phyloP scores from a whole-genome alignment of 345 rosid species.

The Turritis glabra region DNA sequence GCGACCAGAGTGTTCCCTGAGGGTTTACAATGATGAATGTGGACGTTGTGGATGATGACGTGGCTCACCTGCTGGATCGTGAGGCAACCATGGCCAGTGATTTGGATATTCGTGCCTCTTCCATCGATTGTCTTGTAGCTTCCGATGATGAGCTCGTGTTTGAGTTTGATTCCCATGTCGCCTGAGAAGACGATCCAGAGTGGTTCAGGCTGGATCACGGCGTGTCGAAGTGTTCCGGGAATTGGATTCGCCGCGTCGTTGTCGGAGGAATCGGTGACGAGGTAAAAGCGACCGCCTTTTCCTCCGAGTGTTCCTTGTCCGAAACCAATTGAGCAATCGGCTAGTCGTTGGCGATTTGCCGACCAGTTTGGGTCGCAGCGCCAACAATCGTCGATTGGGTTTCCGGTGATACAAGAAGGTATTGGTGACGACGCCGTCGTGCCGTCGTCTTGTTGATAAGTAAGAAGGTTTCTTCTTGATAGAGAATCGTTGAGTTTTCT shows the following conservation, averaged over 20 bases:
- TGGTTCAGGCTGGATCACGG: conserved; percentile 77
- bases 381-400: conserved; percentile 92
- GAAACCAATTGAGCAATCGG: conserved; percentile 86
- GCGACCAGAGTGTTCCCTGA: conserved; percentile 73
- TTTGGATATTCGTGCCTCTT: conserved; percentile 60
- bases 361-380: conserved; percentile 77
- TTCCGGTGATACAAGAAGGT: conserved; percentile 60
- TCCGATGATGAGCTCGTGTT: conserved; percentile 82
- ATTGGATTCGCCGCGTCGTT: conserved; percentile 65
- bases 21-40: conserved; percentile 79
- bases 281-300: conserved; percentile 71
- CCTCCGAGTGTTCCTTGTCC: conserved; percentile 79
- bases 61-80: conserved; percentile 74
- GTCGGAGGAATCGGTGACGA: conserved; percentile 94
- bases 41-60: conserved; percentile 85
- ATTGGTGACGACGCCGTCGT: conserved; percentile 17
- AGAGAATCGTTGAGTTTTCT: conserved; percentile 51
- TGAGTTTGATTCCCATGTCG: conserved; percentile 71
- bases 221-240: conserved; percentile 92
- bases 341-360: conserved; percentile 61
- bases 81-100: conserved; percentile 84
- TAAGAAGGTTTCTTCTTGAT: conserved; percentile 42
- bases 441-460: conserved; percentile 34
- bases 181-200: conserved; percentile 80
- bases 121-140: conserved; percentile 93